Percentiles rank a stretch among this genome's conserved stretches.
These are phyloP conservation scores for Chrysosporium keratinophilum DNA, from an alignment of 2,329 filamentous ascomycete species.

Conservation along the genomic window DNA sequence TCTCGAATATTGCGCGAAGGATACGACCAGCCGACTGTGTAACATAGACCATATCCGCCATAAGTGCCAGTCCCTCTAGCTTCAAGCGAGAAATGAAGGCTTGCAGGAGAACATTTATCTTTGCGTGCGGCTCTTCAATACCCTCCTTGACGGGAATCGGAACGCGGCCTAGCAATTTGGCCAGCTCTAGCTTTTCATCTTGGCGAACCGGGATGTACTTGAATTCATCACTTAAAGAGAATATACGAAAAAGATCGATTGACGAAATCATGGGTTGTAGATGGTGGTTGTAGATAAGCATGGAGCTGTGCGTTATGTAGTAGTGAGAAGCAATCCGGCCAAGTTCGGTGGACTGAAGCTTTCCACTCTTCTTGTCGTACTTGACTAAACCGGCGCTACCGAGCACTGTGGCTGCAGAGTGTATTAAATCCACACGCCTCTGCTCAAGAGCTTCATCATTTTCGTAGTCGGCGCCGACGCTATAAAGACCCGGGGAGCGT, in stretches of 20 bases:
- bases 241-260: slow-evolving; percentile 93
- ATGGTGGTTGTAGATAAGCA: slow-evolving; percentile 93
- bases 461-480: slow-evolving; percentile 91
- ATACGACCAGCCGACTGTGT: slow-evolving; percentile 97
- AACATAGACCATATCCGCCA: slow-evolving; percentile 98
- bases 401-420: slow-evolving; percentile 79
- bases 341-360: slow-evolving; percentile 81
- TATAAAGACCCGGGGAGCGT: slow-evolving; percentile 85
- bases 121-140: slow-evolving; percentile 90
- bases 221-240: slow-evolving; percentile 93
- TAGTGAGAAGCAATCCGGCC: slow-evolving; percentile 95
- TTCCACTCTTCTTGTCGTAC: slow-evolving; percentile 88
- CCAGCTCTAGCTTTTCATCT: slow-evolving; percentile 92
- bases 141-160: slow-evolving; percentile 96
- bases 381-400: slow-evolving; percentile 84
- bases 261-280: slow-evolving; percentile 86
- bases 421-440: slow-evolving; percentile 92
- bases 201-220: slow-evolving; percentile 97
- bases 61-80: slow-evolving; percentile 83
- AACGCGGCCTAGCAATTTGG: slow-evolving; percentile 78
- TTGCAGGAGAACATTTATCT: slow-evolving; percentile 95
- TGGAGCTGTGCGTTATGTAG: slow-evolving; percentile 92
- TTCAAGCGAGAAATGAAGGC: slow-evolving; percentile 93
- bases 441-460: slow-evolving; percentile 86
- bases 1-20: slow-evolving; percentile 89